Evolutionary conservation across 2,329 filamentous ascomycete species (phyloP).

Genomic region (Clonostachys byssicola): DNA sequence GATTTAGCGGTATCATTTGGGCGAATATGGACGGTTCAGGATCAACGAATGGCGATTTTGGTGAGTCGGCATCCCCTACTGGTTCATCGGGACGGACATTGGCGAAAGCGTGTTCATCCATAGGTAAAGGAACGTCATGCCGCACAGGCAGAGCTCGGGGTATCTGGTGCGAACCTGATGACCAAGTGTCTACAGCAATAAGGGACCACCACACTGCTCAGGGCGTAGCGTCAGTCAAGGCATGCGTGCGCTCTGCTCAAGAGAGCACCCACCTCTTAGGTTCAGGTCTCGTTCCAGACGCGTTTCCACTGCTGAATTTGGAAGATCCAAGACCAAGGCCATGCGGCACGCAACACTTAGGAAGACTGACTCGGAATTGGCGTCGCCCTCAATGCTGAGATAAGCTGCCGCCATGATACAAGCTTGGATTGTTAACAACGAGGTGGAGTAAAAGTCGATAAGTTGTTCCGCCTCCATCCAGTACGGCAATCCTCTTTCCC

Average conservation of each 20-base stretch:
- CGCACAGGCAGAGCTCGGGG: slow-evolving; percentile 9
- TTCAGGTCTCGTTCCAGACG: slow-evolving; percentile 25
- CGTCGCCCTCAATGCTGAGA: slow-evolving; percentile 24
- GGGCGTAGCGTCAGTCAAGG: not conserved
- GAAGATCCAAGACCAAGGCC: slow-evolving; percentile 25
- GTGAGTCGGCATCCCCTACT: not conserved
- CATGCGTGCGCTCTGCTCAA: not conserved
- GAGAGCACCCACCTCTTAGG: slow-evolving; percentile 13
- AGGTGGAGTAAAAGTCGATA: slow-evolving; percentile 25
- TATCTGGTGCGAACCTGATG: slow-evolving; percentile 11
- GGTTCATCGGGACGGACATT: not conserved
- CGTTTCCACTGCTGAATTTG: slow-evolving; percentile 15
- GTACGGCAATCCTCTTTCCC: slow-evolving; percentile 11
- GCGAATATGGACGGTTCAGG: not conserved
- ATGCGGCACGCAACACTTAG: slow-evolving; percentile 27
- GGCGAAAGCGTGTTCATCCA: slow-evolving; percentile 27
- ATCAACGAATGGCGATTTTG: not conserved
- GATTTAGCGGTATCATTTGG: not conserved
- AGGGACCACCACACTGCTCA: slow-evolving; percentile 11
- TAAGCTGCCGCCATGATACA: slow-evolving; percentile 27
- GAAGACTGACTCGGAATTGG: slow-evolving; percentile 27
- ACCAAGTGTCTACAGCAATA: slow-evolving; percentile 12
- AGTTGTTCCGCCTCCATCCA: slow-evolving; percentile 12
- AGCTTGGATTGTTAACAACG: slow-evolving; percentile 28
- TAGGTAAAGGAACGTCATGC: slow-evolving; percentile 17